A percentile compares a stretch with the other conserved stretches of the same genome.
These are phyloP conservation scores for Geotrichum klebahnii DNA, from an alignment of 1,139 yeast species.

Conservation along the genomic window DNA sequence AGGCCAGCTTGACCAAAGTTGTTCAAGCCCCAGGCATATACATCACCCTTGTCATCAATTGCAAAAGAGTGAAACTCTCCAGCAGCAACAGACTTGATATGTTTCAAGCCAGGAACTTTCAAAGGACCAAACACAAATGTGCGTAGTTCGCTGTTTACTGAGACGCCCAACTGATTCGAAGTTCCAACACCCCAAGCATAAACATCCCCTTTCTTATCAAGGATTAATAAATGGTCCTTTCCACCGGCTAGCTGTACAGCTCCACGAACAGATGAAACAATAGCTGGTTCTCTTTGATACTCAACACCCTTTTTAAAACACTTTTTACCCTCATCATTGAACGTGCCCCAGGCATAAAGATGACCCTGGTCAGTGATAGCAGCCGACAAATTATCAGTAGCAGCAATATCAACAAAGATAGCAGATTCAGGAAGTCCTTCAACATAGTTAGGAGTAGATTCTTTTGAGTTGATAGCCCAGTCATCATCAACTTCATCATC, in stretches of 20 bases:
- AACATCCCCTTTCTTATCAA: conserved; percentile 80
- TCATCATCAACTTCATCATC: conserved; percentile 70
- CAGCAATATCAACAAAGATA: conserved; percentile 75
- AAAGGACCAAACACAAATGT: conserved; percentile 38
- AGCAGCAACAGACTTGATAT: conserved; percentile 74
- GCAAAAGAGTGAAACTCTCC: conserved; percentile 98
- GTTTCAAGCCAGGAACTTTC: conserved; percentile 47
- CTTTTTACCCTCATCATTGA: conserved; percentile 85
- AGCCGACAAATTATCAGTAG: conserved; percentile 88
- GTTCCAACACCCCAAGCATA: conserved; percentile 98
- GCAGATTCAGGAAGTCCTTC: conserved; percentile 57
- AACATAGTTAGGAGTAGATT: conserved; percentile 80
- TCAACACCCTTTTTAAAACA: conserved; percentile 69
- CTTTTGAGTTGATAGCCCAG: conserved; percentile 81
- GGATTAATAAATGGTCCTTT: conserved; percentile 82
- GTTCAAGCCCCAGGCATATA: conserved; percentile 90
- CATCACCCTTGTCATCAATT: conserved; percentile 63
- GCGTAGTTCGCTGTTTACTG: conserved; percentile 34
- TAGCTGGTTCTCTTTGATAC: conserved; percentile 64
- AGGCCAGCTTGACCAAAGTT: conserved; percentile 96
- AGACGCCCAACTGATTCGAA: conserved; percentile 82
- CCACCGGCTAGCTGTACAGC: conserved; percentile 89
- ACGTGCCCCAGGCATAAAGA: conserved; percentile 97
- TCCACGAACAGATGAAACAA: conserved; percentile 57
- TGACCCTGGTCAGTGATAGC: conserved; percentile 76